Evolutionary conservation across 2,329 filamentous ascomycete species (phyloP), one percentile per base, ranked within the genome.

Genomic region (Claviceps humidiphila): DNA sequence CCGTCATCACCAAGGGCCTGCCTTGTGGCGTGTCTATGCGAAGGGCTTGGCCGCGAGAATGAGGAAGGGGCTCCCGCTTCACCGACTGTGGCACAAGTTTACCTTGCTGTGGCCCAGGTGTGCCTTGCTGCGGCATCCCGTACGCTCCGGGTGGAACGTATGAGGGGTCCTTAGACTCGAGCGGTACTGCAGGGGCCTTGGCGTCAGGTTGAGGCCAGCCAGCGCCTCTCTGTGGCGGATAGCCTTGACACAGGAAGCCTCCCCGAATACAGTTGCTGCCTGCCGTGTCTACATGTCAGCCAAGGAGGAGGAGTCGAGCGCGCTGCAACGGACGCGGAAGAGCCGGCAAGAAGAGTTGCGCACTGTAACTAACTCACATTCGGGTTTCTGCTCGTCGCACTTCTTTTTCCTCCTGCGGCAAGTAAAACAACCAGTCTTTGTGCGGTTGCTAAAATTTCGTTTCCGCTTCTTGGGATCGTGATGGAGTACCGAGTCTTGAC

Each of bases 351-450:
- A 34, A 37, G n/a, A 34, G 7, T 11, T 24, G 20, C 20, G 8
- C 30, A 24, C 42, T 7, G 14, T 17, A 22, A 51, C 9, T 14
- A 74, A 34, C 86, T 75, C 75, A 94, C 93, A 97, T 67, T 89
- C 82, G 26, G 93, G 93, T 67, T 95, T 94, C 51, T 79, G 80
- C 72, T 97, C 93, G 64, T 97, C 91, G 64, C 93, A 97, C 70
- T 97, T 97, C 81, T 97, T 97, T 77, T 97, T 97, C 54, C 91
- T 80, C 64, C 81, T 81, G 55, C 91, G 79, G 66, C 91, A 97
- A 5, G 91, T 97, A 69, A 95, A 81, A 66, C 91, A 97, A 37
- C 90, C 89, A 9, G 90, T 96, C 71, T 97, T 97, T 20, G 91
- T 96, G 54, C 91, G 80, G 67, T 96, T 95, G 71, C 89, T 95